A percentile compares a stretch with the other conserved stretches of the same genome.
These are phyloP conservation scores for Floccularia luteovirens DNA, from an alignment of 768 basidiomycete species.

Conservation along the genomic window DNA sequence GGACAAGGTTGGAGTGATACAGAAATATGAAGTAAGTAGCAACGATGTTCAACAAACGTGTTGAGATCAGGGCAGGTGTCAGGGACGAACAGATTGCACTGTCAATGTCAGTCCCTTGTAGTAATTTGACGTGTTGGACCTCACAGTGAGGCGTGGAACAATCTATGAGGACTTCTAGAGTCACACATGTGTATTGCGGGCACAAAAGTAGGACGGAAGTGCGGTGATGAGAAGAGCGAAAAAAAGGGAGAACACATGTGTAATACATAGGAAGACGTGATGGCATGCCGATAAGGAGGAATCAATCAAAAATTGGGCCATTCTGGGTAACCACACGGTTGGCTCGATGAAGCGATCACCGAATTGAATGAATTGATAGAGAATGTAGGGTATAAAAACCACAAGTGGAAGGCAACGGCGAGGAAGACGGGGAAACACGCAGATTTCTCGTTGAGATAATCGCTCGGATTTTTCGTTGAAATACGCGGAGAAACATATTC, in stretches of 20 bases:
- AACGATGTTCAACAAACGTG: too few relatives aligned
- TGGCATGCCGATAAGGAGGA: conserved; percentile 22
- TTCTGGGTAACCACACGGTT: neutral
- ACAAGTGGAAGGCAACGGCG: conserved; percentile 18
- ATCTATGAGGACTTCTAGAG: too few relatives aligned
- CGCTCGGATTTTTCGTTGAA: neutral
- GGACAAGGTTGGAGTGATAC: too few relatives aligned
- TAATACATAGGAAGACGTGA: conserved; percentile 10
- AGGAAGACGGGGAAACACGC: conserved; percentile 8
- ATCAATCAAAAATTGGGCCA: conserved; percentile 3
- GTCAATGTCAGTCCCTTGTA: too few relatives aligned
- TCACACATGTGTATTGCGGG: neutral
- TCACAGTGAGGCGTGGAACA: too few relatives aligned
- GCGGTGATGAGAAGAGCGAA: neutral
- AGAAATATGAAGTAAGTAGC: too few relatives aligned
- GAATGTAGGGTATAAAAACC: conserved; percentile 27
- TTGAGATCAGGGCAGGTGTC: too few relatives aligned
- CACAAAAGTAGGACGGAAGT: neutral
- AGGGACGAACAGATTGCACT: too few relatives aligned
- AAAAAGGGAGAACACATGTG: conserved; percentile 6
- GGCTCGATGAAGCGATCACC: conserved; percentile 11
- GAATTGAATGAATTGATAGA: conserved; percentile 13
- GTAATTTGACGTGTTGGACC: too few relatives aligned
- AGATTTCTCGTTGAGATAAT: neutral
- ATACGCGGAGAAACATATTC: neutral